Evolutionary conservation across 2,329 filamentous ascomycete genomes (phyloP).

Genomic region (Acrodontium crateriforme): DNA sequence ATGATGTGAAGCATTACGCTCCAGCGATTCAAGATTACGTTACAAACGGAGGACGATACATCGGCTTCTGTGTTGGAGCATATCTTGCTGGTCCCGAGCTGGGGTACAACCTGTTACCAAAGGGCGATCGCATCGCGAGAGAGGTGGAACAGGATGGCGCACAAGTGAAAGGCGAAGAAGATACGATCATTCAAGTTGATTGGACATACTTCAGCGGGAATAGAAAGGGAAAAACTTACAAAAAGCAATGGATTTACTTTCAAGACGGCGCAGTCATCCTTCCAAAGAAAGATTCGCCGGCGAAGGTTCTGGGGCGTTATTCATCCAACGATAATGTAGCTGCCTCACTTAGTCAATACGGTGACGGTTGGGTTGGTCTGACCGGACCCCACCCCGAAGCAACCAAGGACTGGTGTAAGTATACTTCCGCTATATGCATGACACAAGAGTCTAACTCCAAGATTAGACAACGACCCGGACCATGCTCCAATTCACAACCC

Average conservation of each 20-base stretch:
- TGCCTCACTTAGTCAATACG: no score
- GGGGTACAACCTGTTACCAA: constrained; percentile 7
- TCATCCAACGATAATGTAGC: no score
- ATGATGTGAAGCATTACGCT: constrained; percentile 7
- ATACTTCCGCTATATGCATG: no score
- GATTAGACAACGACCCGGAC: no score
- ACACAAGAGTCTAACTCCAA: no score
- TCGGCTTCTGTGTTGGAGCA: constrained; percentile 13
- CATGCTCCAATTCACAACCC: no score
- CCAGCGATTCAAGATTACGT: constrained; percentile 9
- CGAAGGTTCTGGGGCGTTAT: no score
- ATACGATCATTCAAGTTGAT: constrained; percentile 12
- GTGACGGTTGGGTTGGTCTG: no score
- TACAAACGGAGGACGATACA: constrained; percentile 8
- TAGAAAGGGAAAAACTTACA: constrained; percentile 5
- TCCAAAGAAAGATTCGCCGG: no score
- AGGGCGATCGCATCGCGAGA: constrained; percentile 5
- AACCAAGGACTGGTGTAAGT: no score
- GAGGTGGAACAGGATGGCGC: constrained; percentile 6
- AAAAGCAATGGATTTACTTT: constrained; percentile 12
- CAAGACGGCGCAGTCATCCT: no score
- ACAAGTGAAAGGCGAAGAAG: constrained; percentile 7
- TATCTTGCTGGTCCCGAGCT: constrained; percentile 9
- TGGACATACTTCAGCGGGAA: constrained; percentile 9
- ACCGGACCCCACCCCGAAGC: no score